These are phyloP conservation scores for Tylopilus plumbeoviolaceoides DNA, from an alignment of 768 basidiomycete genomes.

Conservation along the genomic window DNA sequence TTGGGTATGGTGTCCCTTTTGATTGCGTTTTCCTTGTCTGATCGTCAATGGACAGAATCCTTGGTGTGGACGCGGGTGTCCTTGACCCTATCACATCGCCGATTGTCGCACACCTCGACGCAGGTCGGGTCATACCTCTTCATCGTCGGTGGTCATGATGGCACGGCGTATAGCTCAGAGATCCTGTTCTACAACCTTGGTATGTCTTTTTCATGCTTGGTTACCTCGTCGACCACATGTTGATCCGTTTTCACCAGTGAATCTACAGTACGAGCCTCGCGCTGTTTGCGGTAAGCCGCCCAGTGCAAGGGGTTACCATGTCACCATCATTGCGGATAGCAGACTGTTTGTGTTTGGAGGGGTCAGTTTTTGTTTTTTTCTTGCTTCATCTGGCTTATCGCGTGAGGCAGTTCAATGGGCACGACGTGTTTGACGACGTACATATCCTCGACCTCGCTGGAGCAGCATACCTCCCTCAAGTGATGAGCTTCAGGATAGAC, in stretches of 20 bases:
- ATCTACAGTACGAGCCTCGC: constrained; percentile 80
- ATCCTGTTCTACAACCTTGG: constrained; percentile 86
- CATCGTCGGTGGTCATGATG: constrained; percentile 86
- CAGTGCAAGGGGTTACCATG: constrained; percentile 79
- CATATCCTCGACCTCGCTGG: constrained; percentile 83
- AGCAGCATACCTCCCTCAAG: constrained; percentile 85
- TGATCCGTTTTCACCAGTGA: constrained; percentile 47
- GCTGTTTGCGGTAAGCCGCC: constrained; percentile 64
- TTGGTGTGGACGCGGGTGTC: constrained; percentile 28
- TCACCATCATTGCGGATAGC: constrained; percentile 76
- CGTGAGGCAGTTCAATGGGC: constrained; percentile 61
- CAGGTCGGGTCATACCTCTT: constrained; percentile 92
- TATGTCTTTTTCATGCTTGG: constrained; percentile 29
- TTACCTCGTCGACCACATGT: neutral
- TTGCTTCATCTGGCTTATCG: neutral
- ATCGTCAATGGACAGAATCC: constrained; percentile 17
- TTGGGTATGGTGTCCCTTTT: constrained; percentile 56
- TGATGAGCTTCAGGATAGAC: constrained; percentile 70
- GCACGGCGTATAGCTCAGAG: constrained; percentile 66
- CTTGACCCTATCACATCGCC: constrained; percentile 38
- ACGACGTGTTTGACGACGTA: constrained; percentile 80
- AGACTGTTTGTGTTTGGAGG: constrained; percentile 86
- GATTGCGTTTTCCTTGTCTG: neutral
- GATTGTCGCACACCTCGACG: constrained; percentile 82
- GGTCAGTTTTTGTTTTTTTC: constrained; percentile 18